Conservation (phyloP, 177 flowering plant species). For the Vitis hybrid region DNA sequence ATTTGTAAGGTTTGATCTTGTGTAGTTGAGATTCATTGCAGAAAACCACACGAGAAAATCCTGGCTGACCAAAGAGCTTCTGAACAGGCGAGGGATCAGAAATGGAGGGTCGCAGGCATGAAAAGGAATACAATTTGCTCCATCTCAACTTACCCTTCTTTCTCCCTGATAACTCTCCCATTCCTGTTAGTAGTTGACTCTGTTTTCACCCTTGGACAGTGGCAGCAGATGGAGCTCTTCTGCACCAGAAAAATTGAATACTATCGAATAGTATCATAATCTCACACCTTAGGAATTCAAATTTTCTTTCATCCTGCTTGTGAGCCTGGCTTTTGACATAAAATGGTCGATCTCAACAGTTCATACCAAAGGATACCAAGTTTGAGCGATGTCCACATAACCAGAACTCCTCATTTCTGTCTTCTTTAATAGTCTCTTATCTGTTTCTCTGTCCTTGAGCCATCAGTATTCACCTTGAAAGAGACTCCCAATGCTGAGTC, state of each 20-base stretch:
- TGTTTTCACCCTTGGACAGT: too few relatives aligned
- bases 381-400: too few relatives aligned
- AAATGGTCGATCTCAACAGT: too few relatives aligned
- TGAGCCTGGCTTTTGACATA: too few relatives aligned
- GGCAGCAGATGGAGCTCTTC: too few relatives aligned
- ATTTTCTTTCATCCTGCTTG: too few relatives aligned
- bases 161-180: slow-evolving; percentile 18
- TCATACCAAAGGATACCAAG: too few relatives aligned
- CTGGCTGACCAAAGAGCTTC: slow-evolving; percentile 27
- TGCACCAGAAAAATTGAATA: background rate
- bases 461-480: too few relatives aligned
- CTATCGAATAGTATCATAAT: background rate
- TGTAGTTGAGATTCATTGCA: slow-evolving; percentile 40
- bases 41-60: slow-evolving; percentile 36
- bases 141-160: slow-evolving; percentile 30
- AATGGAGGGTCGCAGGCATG: slow-evolving; percentile 23
- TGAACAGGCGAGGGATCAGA: slow-evolving; percentile 10
- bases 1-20: slow-evolving; percentile 28
- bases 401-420: too few relatives aligned
- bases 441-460: background rate
- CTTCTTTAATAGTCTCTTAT: background rate
- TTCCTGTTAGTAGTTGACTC: background rate
- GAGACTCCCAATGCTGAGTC: slow-evolving; percentile 13
- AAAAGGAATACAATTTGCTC: slow-evolving; percentile 38
- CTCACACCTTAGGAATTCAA: background rate